phyloP scores from a whole-genome alignment of 2,329 filamentous ascomycete species.

The Pseudocercospora macadamiae region DNA sequence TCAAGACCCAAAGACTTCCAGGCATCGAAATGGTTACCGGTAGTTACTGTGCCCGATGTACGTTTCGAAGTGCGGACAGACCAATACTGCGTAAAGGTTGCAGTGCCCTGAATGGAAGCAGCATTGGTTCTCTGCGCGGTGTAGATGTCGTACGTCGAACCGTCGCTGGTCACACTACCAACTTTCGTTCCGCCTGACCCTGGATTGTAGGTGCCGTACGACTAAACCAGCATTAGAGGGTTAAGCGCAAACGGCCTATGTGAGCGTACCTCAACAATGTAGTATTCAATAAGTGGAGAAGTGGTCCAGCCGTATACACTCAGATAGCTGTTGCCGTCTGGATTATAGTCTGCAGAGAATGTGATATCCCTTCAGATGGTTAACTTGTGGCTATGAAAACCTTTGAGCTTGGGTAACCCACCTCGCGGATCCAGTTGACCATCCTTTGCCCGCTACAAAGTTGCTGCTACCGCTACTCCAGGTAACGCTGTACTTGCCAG shows the following conservation, averaged over 20 bases:
- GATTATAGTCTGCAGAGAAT: slow-evolving; percentile 23
- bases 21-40: slow-evolving; percentile 56
- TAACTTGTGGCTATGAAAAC: not conserved
- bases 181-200: slow-evolving; percentile 50
- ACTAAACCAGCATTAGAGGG: too few relatives aligned
- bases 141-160: slow-evolving; percentile 57
- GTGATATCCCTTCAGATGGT: slow-evolving; percentile 25
- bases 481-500: slow-evolving; percentile 50
- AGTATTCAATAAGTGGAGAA: slow-evolving; percentile 59
- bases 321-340: slow-evolving; percentile 52
- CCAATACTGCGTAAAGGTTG: slow-evolving; percentile 58
- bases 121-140: slow-evolving; percentile 48
- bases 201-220: slow-evolving; percentile 53
- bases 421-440: slow-evolving; percentile 41
- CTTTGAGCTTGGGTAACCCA: not conserved
- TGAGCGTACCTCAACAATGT: slow-evolving; percentile 65
- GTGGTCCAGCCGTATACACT: slow-evolving; percentile 61
- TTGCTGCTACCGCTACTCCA: slow-evolving; percentile 54
- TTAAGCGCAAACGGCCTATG: too few relatives aligned
- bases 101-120: slow-evolving; percentile 56
- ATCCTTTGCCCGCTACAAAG: slow-evolving; percentile 61
- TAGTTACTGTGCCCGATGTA: slow-evolving; percentile 54
- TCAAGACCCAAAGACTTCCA: slow-evolving; percentile 41
- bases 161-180: slow-evolving; percentile 57
- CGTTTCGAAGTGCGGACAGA: slow-evolving; percentile 56